Conservation (phyloP, 352 stramenopile genomes). For the Globisporangium acanthophoron region DNA sequence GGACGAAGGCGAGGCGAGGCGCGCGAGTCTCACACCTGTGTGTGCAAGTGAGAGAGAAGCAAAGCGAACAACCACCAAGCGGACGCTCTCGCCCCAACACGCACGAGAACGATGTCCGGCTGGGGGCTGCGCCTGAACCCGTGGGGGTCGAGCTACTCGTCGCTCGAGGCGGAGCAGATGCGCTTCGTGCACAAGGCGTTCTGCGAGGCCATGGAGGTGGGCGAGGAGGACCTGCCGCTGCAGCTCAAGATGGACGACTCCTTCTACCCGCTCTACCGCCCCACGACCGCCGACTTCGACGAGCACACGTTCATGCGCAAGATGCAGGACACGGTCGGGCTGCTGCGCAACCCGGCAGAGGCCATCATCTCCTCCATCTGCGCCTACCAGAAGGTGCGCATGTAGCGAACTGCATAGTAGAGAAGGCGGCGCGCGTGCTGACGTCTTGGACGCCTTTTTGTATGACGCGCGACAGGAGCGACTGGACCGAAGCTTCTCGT, state of each 20-base stretch:
- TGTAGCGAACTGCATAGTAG: no score
- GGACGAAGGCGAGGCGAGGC: background rate
- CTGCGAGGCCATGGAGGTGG: constrained; percentile 79
- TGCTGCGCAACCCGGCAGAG: constrained; percentile 75
- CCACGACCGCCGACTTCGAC: constrained; percentile 76
- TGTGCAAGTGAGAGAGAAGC: background rate
- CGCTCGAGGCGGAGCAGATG: constrained; percentile 83
- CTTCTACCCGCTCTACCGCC: constrained; percentile 74
- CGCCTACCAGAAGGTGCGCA: constrained; percentile 56
- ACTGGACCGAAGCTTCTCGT: constrained; percentile 67
- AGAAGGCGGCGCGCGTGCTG: no score
- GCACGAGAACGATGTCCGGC: constrained; percentile 41
- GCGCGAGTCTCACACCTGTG: background rate
- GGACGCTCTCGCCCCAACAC: background rate
- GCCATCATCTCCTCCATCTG: constrained; percentile 86
- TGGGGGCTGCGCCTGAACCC: constrained; percentile 83
- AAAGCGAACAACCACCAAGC: background rate
- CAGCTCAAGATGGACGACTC: constrained; percentile 84
- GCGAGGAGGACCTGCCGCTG: constrained; percentile 74
- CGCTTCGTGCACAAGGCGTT: constrained; percentile 82
- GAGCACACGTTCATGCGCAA: constrained; percentile 86
- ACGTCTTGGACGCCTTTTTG: background rate
- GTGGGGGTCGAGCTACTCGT: constrained; percentile 79
- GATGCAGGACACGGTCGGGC: constrained; percentile 80
- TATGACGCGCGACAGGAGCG: constrained; percentile 31